Base-by-base conservation (phyloP, 768 basidiomycete species). In the Tricholoma hemisulphureum region DNA sequence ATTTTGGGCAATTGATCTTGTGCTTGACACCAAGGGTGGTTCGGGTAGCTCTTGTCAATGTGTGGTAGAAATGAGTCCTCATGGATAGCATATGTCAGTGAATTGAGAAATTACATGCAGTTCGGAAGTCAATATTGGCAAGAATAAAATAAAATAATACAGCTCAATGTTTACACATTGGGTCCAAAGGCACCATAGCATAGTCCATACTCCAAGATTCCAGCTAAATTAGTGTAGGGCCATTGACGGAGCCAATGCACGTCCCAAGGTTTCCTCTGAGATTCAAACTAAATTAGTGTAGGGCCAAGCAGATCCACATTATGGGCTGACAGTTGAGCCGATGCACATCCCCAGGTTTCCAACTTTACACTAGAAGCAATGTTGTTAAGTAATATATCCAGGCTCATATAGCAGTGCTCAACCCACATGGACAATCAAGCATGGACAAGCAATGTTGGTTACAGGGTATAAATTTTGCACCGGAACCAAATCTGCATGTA, bases 1-100 rank as follows among this genome's bases (percentile, higher is more conserved):
- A 26, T 14, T 45, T 45, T 45, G 43, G 43, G 21, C 14, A 13
- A 26, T 23, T 26, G 37, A 29, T 55, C 34, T 31, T 23, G 20
- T 4, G 4, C 50, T 37, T 34, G 50, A 32, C 31, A 28, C 48
- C 26, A n/a, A 28, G 48, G 26, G 26, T n/a, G 48, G 26, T 50
- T 32, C 28, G 28, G 23, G 18, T 31, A 31, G 16, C 29, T 20
- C 16, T 31, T 18, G 32, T 29, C 10, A 5, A 51, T 20, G 16
- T 51, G 10, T 32, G 16, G 13, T 51, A 35, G 50, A 51, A 51
- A 21, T 11, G 18, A 31, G 50, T 51, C 29, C 50, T 29, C 50
- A 51, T 51, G 50, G 50, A 18, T 20, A 51, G 50, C 31, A 14
- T 29, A 31, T 51, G 29, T 51, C 50, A 51, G 50, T 51, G 32